Percentiles rank a stretch among this genome's conserved stretches.
phyloP scores from a whole-genome alignment of 345 rosid genomes.

The Cardamine resedifolia region DNA sequence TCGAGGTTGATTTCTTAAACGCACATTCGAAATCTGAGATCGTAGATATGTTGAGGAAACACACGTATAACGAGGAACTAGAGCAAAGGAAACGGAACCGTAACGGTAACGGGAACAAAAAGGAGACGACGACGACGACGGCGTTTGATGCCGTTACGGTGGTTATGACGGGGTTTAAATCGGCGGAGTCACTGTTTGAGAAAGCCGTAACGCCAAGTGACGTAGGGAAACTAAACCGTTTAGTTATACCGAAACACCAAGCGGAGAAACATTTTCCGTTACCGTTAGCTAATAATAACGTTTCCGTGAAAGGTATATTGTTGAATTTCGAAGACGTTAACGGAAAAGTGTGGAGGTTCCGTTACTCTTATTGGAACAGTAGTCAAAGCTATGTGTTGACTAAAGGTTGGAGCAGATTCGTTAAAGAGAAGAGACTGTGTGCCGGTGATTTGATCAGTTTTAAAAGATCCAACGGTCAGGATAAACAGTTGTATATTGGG shows the following conservation, averaged over 20 bases:
- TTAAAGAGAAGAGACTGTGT: slow-evolving; percentile 72
- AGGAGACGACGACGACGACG: slow-evolving; percentile 24
- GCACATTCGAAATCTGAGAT: slow-evolving; percentile 82
- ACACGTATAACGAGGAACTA: slow-evolving; percentile 70
- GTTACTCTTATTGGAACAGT: slow-evolving; percentile 96
- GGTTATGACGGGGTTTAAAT: slow-evolving; percentile 20
- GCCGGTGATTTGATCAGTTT: slow-evolving; percentile 84
- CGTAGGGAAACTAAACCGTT: slow-evolving; percentile 90
- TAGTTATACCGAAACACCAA: slow-evolving; percentile 92
- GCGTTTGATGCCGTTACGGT: slow-evolving; percentile 21
- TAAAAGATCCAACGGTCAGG: slow-evolving; percentile 73
- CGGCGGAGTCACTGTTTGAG: slow-evolving; percentile 75
- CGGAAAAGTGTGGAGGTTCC: slow-evolving; percentile 86
- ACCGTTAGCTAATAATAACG: slow-evolving; percentile 32
- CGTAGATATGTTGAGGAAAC: slow-evolving; percentile 89
- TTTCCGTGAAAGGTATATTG: slow-evolving; percentile 53
- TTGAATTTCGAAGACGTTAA: slow-evolving; percentile 66
- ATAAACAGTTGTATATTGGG: slow-evolving; percentile 65
- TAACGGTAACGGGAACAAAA: background rate
- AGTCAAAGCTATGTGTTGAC: slow-evolving; percentile 95
- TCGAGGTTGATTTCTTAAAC: slow-evolving; percentile 55
- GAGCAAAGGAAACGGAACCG: slow-evolving; percentile 55
- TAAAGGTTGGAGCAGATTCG: slow-evolving; percentile 94
- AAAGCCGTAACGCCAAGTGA: slow-evolving; percentile 91
- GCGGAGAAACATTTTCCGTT: slow-evolving; percentile 80